phyloP scores from a whole-genome alignment of 805 yeast species.

The Yarrowia sp. region DNA sequence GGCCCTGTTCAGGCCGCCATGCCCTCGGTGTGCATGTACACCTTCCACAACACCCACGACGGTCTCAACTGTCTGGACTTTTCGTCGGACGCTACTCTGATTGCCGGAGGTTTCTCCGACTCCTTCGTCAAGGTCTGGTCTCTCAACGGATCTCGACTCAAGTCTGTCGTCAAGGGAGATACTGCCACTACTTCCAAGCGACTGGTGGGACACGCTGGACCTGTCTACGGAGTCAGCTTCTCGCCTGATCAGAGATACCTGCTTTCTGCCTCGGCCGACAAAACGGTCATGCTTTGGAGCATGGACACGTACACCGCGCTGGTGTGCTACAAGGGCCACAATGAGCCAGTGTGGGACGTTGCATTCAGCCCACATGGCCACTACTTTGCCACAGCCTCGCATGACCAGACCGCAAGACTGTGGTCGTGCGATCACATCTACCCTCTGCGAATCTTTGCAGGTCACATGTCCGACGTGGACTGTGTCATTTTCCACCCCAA shows the following conservation, averaged over 20 bases:
- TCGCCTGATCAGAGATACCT: slow-evolving; percentile 87
- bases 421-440: slow-evolving; percentile 99
- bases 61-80: slow-evolving; percentile 87
- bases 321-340: slow-evolving; percentile 95
- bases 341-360: slow-evolving; percentile 97
- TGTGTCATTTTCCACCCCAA: slow-evolving; percentile 96
- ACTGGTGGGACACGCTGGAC: slow-evolving; percentile 90
- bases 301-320: slow-evolving; percentile 86
- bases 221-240: slow-evolving; percentile 89
- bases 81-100: slow-evolving; percentile 82
- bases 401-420: slow-evolving; percentile 94
- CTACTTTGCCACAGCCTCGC: slow-evolving; percentile 97
- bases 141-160: slow-evolving; percentile 85
- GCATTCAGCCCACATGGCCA: slow-evolving; percentile 94
- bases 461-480: slow-evolving; percentile 96
- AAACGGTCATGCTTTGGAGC: slow-evolving; percentile 92
- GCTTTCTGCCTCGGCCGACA: slow-evolving; percentile 86
- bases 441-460: slow-evolving; percentile 95
- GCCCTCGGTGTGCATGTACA: slow-evolving; percentile 97
- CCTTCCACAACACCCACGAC: slow-evolving; percentile 92
- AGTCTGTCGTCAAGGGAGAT: slow-evolving; percentile 49
- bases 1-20: slow-evolving; percentile 72
- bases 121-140: slow-evolving; percentile 91
- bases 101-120: slow-evolving; percentile 95
- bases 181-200: slow-evolving; percentile 52